Percentiles rank a stretch among this genome's conserved stretches.
These are phyloP conservation scores for Apostasia ramifera DNA, from an alignment of 106 monocot genomes.

Conservation along the genomic window DNA sequence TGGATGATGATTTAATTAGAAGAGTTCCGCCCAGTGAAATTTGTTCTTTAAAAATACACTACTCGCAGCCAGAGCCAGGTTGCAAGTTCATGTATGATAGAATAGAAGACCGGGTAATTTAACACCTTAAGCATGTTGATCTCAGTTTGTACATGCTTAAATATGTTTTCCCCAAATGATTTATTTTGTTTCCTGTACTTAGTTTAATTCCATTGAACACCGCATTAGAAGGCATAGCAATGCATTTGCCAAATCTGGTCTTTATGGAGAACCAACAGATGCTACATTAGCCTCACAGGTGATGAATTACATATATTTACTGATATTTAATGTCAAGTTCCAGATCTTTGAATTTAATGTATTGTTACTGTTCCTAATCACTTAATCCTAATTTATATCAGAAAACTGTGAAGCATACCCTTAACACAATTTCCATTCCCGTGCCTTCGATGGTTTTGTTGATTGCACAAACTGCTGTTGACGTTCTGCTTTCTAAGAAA, in stretches of 20 bases:
- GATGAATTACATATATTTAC: neutral
- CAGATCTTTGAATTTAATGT: slow-evolving; percentile 1
- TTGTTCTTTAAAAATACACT: slow-evolving; percentile 58
- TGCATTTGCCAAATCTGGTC: slow-evolving; percentile 39
- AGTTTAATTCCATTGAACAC: slow-evolving; percentile 82
- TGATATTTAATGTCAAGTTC: neutral
- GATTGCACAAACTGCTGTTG: neutral
- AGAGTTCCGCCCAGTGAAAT: slow-evolving; percentile 61
- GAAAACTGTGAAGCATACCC: neutral
- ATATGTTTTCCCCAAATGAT: slow-evolving; percentile 4
- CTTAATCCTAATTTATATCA: neutral
- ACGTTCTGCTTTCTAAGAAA: neutral
- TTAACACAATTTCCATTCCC: neutral
- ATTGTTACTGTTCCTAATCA: neutral
- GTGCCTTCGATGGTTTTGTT: neutral
- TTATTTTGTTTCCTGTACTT: slow-evolving; percentile 1
- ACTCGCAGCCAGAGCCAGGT: slow-evolving; percentile 54
- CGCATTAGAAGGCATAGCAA: slow-evolving; percentile 48
- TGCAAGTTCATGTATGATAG: slow-evolving; percentile 86
- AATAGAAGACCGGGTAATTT: slow-evolving; percentile 70
- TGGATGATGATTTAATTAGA: slow-evolving; percentile 75
- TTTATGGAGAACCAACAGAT: slow-evolving; percentile 72
- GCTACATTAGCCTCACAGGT: slow-evolving; percentile 94
- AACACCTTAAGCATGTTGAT: neutral
- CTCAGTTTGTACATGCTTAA: neutral